Percentiles rank a stretch among this genome's conserved stretches.
phyloP scores from a whole-genome alignment of 495 filamentous ascomycete species.

The Penicillium angulare region DNA sequence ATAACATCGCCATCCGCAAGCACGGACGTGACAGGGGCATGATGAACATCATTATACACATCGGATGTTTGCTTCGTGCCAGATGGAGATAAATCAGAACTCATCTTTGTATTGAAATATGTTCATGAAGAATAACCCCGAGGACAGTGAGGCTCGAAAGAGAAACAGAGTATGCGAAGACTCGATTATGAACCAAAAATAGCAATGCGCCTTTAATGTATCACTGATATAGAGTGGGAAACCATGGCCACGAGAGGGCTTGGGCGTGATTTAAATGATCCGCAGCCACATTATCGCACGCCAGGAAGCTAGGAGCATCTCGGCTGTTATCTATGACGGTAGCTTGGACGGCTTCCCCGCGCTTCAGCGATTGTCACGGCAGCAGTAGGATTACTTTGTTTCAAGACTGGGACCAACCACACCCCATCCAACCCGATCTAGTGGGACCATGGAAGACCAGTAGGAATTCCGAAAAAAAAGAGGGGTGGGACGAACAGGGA shows the following conservation, averaged over 20 bases:
- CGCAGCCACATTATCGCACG: background rate
- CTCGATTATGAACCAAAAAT: background rate
- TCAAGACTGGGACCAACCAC: constrained; percentile 1
- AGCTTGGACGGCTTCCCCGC: constrained; percentile 4
- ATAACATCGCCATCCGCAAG: constrained; percentile 65
- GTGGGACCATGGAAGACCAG: constrained; percentile 3
- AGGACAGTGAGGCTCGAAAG: no score
- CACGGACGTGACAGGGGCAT: constrained; percentile 66
- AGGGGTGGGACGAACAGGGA: background rate
- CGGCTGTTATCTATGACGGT: constrained; percentile 17
- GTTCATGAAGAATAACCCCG: no score
- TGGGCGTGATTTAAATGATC: background rate
- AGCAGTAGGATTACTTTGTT: background rate
- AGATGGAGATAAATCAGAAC: constrained; percentile 10
- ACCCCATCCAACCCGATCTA: background rate
- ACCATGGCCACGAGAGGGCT: background rate
- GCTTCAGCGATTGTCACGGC: constrained; percentile 4
- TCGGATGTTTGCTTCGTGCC: constrained; percentile 13
- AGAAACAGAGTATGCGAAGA: background rate
- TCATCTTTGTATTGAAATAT: no score
- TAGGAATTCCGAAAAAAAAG: constrained; percentile 1
- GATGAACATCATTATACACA: constrained; percentile 31
- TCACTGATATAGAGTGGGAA: background rate
- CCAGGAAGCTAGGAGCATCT: background rate
- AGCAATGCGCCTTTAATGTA: background rate